These are phyloP conservation scores for Aspergillus kassunensis DNA, from an alignment of 495 filamentous ascomycete species.

Conservation along the genomic window DNA sequence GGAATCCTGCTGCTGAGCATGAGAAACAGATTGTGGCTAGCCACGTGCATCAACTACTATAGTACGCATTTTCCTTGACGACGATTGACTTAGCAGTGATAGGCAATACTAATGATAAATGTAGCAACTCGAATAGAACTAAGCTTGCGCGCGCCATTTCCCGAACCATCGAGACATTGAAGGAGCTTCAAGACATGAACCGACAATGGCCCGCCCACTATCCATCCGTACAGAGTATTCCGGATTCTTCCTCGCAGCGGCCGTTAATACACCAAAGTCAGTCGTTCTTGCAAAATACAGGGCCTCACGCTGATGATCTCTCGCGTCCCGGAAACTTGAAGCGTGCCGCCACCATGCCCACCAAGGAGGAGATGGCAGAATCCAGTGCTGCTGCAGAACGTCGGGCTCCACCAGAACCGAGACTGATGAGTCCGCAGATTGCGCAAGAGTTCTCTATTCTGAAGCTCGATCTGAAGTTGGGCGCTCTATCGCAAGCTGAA, in stretches of 20 bases:
- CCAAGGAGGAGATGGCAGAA: constrained; percentile 58
- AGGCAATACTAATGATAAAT: constrained; percentile 25
- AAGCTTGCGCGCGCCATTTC: constrained; percentile 81
- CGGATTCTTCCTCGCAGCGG: constrained; percentile 38
- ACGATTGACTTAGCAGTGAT: neutral
- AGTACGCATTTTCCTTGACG: constrained; percentile 38
- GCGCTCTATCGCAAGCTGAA: constrained; percentile 77
- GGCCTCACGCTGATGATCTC: constrained; percentile 32
- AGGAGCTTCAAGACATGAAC: constrained; percentile 83
- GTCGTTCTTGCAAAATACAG: constrained; percentile 33
- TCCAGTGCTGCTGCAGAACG: constrained; percentile 65
- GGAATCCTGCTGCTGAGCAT: constrained; percentile 50
- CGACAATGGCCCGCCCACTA: constrained; percentile 91
- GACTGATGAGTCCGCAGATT: constrained; percentile 87
- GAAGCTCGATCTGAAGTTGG: constrained; percentile 90
- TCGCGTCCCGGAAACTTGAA: constrained; percentile 51
- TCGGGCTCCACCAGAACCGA: constrained; percentile 55
- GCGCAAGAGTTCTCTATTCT: constrained; percentile 93
- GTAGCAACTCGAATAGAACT: constrained; percentile 85
- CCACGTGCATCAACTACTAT: constrained; percentile 69
- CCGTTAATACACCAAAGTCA: constrained; percentile 52
- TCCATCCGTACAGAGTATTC: constrained; percentile 71
- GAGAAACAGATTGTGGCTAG: constrained; percentile 60
- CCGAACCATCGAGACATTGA: constrained; percentile 73
- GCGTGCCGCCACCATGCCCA: constrained; percentile 69